A percentile compares a stretch with the other conserved stretches of the same genome.
These are phyloP conservation scores for Lactarius psammicola DNA, from an alignment of 768 basidiomycete genomes.

Conservation along the genomic window DNA sequence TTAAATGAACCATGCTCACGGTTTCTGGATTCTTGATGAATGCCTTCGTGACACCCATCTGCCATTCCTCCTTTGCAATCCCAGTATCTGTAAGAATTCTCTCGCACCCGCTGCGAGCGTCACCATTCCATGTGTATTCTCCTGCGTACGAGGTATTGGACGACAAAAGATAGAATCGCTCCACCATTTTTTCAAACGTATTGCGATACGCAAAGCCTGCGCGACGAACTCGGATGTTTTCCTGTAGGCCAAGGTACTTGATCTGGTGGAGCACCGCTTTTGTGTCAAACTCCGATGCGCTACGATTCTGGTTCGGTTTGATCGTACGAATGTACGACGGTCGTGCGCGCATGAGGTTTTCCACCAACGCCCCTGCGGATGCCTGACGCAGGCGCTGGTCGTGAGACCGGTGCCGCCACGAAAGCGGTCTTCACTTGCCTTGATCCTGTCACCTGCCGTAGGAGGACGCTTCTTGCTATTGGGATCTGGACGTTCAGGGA, in stretches of 20 bases:
- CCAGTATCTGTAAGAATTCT: slow-evolving; percentile 93
- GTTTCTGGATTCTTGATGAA: slow-evolving; percentile 99
- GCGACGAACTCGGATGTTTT: slow-evolving; percentile 95
- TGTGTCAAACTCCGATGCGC: slow-evolving; percentile 84
- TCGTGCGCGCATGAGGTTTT: slow-evolving; percentile 95
- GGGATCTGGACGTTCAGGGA: slow-evolving; percentile 93
- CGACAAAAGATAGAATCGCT: slow-evolving; percentile 94
- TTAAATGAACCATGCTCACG: slow-evolving; percentile 43
- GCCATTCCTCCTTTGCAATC: slow-evolving; percentile 97
- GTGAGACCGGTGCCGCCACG: neutral
- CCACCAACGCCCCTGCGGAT: slow-evolving; percentile 95
- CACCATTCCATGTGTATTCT: slow-evolving; percentile 96
- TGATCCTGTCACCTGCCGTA: slow-evolving; percentile 97
- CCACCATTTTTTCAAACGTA: slow-evolving; percentile 98
- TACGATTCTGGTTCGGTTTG: slow-evolving; percentile 97
- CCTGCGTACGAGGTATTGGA: slow-evolving; percentile 96
- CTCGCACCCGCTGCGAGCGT: slow-evolving; percentile 87
- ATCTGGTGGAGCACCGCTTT: slow-evolving; percentile 98
- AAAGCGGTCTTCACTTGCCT: slow-evolving; percentile 46
- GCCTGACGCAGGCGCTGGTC: slow-evolving; percentile 41
- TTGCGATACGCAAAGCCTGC: slow-evolving; percentile 99
- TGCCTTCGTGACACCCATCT: slow-evolving; percentile 98
- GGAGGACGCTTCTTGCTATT: slow-evolving; percentile 98
- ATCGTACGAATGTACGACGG: slow-evolving; percentile 99
- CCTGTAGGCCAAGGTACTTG: slow-evolving; percentile 97